phyloP scores from a whole-genome alignment of 2,329 filamentous ascomycete species.

The Cladophialophora psammophila region DNA sequence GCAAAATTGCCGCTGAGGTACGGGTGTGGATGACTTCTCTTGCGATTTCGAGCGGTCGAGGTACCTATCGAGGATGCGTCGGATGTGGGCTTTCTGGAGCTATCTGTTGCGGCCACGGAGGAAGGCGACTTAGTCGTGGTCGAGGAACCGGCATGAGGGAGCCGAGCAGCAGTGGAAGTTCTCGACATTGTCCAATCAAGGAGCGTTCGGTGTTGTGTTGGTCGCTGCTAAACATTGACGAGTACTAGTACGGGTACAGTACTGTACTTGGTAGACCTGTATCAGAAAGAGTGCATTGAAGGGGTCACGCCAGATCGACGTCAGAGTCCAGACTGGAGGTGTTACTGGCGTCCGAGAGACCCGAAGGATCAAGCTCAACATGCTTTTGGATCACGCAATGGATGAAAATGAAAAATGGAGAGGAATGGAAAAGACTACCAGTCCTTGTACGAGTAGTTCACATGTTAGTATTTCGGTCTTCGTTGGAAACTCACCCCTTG shows the following conservation, averaged over 20 bases:
- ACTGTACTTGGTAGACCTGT: background rate
- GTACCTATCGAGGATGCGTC: constrained; percentile 9
- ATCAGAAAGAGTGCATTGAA: background rate
- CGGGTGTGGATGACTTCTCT: constrained; percentile 35
- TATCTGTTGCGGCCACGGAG: constrained; percentile 4
- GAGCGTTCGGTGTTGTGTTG: background rate
- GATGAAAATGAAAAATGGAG: background rate
- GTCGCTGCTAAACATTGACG: constrained; percentile 7
- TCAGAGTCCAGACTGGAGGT: background rate
- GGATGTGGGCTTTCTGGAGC: constrained; percentile 7
- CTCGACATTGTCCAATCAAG: background rate
- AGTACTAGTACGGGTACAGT: background rate
- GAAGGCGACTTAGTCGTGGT: constrained; percentile 6
- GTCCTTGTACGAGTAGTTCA: constrained; percentile 6
- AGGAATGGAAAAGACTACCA: background rate
- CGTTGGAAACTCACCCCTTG: background rate
- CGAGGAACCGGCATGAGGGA: background rate
- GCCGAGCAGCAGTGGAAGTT: background rate
- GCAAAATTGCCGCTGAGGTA: constrained; percentile 75
- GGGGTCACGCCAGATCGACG: constrained; percentile 8
- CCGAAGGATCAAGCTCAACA: constrained; percentile 2
- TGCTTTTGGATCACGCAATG: background rate
- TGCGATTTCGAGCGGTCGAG: constrained; percentile 26
- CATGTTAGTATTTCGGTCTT: background rate
- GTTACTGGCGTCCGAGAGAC: background rate